Conservation (phyloP, 768 basidiomycete species). For the Agrocybe chaxingu region DNA sequence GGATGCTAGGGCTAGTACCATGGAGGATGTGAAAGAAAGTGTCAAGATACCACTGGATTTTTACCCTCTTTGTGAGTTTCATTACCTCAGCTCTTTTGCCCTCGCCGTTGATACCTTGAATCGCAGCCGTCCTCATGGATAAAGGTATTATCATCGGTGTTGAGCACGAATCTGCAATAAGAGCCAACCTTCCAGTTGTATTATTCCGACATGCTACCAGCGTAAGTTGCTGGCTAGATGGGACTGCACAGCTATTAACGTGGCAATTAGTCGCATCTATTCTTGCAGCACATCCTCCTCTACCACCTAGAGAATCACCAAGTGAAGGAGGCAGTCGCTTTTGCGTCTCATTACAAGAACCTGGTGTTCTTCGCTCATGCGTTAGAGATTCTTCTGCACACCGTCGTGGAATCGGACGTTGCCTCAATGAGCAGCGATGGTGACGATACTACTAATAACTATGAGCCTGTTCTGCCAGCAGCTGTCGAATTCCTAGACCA, state of each 20-base stretch:
- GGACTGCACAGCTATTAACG: neutral
- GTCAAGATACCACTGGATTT: constrained; percentile 91
- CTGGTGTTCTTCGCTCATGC: constrained; percentile 93
- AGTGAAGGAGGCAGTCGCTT: constrained; percentile 74
- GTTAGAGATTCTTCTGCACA: constrained; percentile 91
- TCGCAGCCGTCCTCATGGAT: constrained; percentile 92
- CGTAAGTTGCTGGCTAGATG: constrained; percentile 41
- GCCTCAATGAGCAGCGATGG: constrained; percentile 28
- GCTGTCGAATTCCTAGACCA: constrained; percentile 92
- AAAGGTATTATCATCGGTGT: constrained; percentile 98
- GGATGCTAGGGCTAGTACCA: constrained; percentile 30
- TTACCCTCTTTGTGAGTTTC: constrained; percentile 82
- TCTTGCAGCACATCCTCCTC: constrained; percentile 86
- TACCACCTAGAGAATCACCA: constrained; percentile 69
- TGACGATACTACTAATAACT: constrained; percentile 21
- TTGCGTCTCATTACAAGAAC: constrained; percentile 83
- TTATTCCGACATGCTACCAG: constrained; percentile 91
- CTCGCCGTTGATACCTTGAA: constrained; percentile 6
- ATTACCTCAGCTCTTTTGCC: neutral
- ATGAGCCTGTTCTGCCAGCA: constrained; percentile 47
- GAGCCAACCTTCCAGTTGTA: constrained; percentile 78
- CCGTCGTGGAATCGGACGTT: constrained; percentile 85
- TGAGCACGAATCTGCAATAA: constrained; percentile 80
- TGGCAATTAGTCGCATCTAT: constrained; percentile 77
- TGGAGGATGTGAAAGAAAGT: constrained; percentile 78